phyloP scores from a whole-genome alignment of 2,329 filamentous ascomycete species.

The Neurospora crassa region DNA sequence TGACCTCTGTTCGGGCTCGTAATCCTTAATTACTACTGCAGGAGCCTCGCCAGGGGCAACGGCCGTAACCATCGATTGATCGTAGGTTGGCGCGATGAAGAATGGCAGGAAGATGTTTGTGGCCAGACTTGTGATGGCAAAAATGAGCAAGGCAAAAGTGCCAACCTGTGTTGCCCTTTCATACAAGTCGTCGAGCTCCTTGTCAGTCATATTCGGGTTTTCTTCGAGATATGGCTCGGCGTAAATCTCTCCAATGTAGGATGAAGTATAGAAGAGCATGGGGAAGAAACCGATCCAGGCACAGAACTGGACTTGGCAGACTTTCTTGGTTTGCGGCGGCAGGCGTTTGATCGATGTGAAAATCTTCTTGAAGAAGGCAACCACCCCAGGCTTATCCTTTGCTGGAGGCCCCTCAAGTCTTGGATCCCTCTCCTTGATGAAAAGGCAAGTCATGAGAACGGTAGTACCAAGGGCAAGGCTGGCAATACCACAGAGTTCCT shows the following conservation, averaged over 20 bases:
- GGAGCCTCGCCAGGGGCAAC: slow-evolving; percentile 24
- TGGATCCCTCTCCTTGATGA: slow-evolving; percentile 73
- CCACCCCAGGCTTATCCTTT: slow-evolving; percentile 52
- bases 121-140: slow-evolving; percentile 73
- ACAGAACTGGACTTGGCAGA: slow-evolving; percentile 75
- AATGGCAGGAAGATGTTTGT: slow-evolving; percentile 80
- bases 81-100: slow-evolving; percentile 74
- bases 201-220: slow-evolving; percentile 67
- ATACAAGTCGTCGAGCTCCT: slow-evolving; percentile 70
- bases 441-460: slow-evolving; percentile 56
- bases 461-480: slow-evolving; percentile 63
- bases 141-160: slow-evolving; percentile 81
- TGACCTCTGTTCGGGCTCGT: slow-evolving; percentile 27
- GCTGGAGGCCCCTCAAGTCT: slow-evolving; percentile 56
- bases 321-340: slow-evolving; percentile 70
- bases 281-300: slow-evolving; percentile 96
- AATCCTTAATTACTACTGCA: slow-evolving; percentile 20
- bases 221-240: slow-evolving; percentile 69
- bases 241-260: slow-evolving; percentile 88
- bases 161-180: slow-evolving; percentile 79
- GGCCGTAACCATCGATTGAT: slow-evolving; percentile 28
- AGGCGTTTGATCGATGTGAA: slow-evolving; percentile 67
- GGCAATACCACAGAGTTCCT: slow-evolving; percentile 81
- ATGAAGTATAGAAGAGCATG: slow-evolving; percentile 90
- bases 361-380: slow-evolving; percentile 72